Base-by-base conservation (phyloP, 2,329 filamentous ascomycete genomes). In the Fusarium nisikadoi region DNA sequence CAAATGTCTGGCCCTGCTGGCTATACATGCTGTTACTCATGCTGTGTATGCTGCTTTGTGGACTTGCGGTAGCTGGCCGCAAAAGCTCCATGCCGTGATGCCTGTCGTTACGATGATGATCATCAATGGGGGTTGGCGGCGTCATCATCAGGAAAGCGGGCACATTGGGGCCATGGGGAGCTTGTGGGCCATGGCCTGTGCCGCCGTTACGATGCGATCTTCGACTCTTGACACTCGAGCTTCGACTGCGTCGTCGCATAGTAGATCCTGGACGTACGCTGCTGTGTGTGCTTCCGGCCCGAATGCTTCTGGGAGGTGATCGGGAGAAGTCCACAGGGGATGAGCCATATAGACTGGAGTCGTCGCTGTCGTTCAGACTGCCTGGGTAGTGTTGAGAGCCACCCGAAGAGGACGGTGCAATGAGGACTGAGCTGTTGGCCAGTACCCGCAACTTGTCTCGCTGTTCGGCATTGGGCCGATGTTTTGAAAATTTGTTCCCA, bases 401-500 rank as follows among this genome's bases (percentile, higher is more conserved):
- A 43, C 73, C 75, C 5, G 78, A 81, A 16, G 83, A 84, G 33
- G 84, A 83, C 13, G 83, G 86, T 6, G 86, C 83, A 31, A 85
- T 87, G 70, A 95, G 85, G 25, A 92, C 90, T 39, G 91, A 92
- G 76, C 89, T 93, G 65, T 90, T 95, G n/a, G 93, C 94, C 63
- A 97, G 86, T 80, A 98, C 94, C 45, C 95, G 90, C 38, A 97
- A 87, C 70, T 92, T 91, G 77, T 87, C 92, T 77, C 94, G 91
- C 79, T 96, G 93, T 65, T 93, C 91, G 57, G 91, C 93, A 71
- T 86, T 93, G 3, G 95, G 95, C 8, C 94, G 90, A 79, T 97
- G 94, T 78, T 94, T 93, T 56, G 92, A 94, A 82, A 99, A 93
- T 80, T 99, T 99, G 86, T 99, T 99, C 60, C 95, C 94, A 54